These are phyloP conservation scores for Rhodosporidiobolus sp. DNA, from an alignment of 768 basidiomycete species.

Conservation along the genomic window DNA sequence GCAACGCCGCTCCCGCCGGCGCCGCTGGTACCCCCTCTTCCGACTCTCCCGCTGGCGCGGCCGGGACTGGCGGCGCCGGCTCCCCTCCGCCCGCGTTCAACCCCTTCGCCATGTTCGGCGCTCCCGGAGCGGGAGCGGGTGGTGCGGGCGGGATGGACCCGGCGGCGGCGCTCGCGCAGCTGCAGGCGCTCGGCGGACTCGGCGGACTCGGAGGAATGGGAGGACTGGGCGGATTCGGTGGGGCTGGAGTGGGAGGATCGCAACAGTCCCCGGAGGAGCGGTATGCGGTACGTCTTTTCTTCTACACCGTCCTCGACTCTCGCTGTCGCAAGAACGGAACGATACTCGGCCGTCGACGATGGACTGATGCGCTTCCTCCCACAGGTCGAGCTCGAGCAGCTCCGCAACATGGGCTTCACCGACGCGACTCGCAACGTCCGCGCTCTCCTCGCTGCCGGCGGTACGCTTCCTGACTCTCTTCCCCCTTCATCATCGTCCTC, in stretches of 20 bases:
- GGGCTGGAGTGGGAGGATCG: constrained; percentile 28
- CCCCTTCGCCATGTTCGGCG: constrained; percentile 26
- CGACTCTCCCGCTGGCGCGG: neutral
- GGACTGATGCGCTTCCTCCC: too few species aligned
- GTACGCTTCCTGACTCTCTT: constrained; percentile 64
- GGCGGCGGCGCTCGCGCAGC: constrained; percentile 17
- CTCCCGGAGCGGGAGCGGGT: constrained; percentile 13
- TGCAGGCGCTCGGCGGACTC: constrained; percentile 30
- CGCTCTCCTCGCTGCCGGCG: constrained; percentile 80
- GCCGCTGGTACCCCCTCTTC: neutral
- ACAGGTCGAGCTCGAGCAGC: constrained; percentile 61
- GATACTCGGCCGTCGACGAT: too few species aligned
- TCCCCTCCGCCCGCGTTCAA: constrained; percentile 16
- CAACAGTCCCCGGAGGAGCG: constrained; percentile 73
- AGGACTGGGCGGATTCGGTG: constrained; percentile 19
- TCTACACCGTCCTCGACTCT: neutral
- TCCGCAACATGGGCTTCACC: constrained; percentile 91
- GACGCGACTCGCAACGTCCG: constrained; percentile 86
- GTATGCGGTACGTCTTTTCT: constrained; percentile 60
- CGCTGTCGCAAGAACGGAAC: too few species aligned
- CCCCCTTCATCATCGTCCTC: neutral
- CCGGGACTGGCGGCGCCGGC: constrained; percentile 3
- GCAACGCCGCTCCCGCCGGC: neutral
- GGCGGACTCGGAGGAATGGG: constrained; percentile 40
- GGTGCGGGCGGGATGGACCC: neutral